Percentiles rank a stretch among this genome's conserved stretches.
phyloP scores from a whole-genome alignment of 2,329 filamentous ascomycete genomes.

The Macrophomina tecta region DNA sequence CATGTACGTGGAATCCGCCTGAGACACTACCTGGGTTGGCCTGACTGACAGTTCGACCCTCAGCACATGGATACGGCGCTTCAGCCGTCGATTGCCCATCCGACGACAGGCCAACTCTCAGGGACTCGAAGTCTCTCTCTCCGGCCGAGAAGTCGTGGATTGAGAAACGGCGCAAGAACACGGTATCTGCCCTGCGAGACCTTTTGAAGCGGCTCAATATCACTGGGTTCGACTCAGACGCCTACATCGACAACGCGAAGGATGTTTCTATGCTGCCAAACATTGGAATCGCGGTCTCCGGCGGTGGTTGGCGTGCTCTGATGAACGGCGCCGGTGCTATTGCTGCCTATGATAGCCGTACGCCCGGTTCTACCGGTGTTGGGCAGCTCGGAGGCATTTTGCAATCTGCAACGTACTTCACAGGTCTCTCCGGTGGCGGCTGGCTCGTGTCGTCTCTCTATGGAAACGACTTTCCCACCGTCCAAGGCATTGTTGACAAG shows the following conservation, averaged over 20 bases:
- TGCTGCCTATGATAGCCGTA: constrained; percentile 79
- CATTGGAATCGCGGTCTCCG: constrained; percentile 78
- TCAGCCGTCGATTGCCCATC: too few relatives aligned
- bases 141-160: constrained; percentile 77
- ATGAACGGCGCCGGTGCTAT: constrained; percentile 82
- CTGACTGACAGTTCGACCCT: too few relatives aligned
- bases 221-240: constrained; percentile 74
- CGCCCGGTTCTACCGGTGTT: constrained; percentile 61
- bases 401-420: constrained; percentile 80
- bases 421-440: constrained; percentile 80
- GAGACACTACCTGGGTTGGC: too few relatives aligned
- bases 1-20: too few relatives aligned
- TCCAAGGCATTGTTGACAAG: constrained; percentile 60
- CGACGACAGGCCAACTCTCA: too few relatives aligned
- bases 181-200: constrained; percentile 75
- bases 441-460: constrained; percentile 87
- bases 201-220: constrained; percentile 79
- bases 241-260: constrained; percentile 69
- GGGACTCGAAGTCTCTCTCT: constrained; percentile 58
- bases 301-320: constrained; percentile 84
- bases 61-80: too few relatives aligned
- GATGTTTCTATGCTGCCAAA: constrained; percentile 67
- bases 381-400: constrained; percentile 81
- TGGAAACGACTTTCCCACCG: constrained; percentile 76
- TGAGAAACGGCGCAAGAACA: constrained; percentile 71